Evolutionary conservation across 2,329 filamentous ascomycete genomes (phyloP), one percentile per base, ranked within the genome.

Genomic region (Monosporascus cannonballus): DNA sequence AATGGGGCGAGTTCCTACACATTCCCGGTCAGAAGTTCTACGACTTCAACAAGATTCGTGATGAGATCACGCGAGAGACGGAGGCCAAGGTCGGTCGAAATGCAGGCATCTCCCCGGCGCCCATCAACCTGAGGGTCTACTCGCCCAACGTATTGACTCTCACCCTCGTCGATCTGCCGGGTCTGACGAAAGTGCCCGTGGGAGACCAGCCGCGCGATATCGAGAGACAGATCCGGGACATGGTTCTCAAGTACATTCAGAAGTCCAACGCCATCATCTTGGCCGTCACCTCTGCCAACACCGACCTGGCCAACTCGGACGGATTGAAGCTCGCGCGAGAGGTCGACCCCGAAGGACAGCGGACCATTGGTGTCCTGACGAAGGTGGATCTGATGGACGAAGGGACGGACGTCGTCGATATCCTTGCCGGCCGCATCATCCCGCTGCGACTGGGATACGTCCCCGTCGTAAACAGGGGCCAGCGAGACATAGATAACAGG

Each of bases 331-430:
- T 99, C 62, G 94, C 94, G 41, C 84, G 94, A 65, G 93, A 99
- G 75, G 94, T 99, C 42, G 94, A 99, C 65, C 93, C 93, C 3
- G 92, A 99, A 70, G 94, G 94, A 67, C 93, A 97, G 76, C 84
- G 94, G 69, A 99, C 94, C 48, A 99, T 99, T 61, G 94, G 94
- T 81, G 94, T 99, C 56, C 80, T 99, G 64, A 97, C 93, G 63
- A 99, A 99, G 80, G 92, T 99, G 56, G 94, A 99, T 75, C 75
- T 99, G 68, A 99, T 99, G 94, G 94, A 99, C 71, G 90, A 96
- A 25, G 94, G 94, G 51, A 99, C 94, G 50, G 94, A 99, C 67
- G 94, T 97, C 42, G 93, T 99, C 61, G 94, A 99, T 73, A 99
- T 99, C 76, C 80, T 99, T 66, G 95, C 94, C 59, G 95, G 95